Base-by-base conservation (phyloP, 768 basidiomycete species). In the Lactarius indigo region DNA sequence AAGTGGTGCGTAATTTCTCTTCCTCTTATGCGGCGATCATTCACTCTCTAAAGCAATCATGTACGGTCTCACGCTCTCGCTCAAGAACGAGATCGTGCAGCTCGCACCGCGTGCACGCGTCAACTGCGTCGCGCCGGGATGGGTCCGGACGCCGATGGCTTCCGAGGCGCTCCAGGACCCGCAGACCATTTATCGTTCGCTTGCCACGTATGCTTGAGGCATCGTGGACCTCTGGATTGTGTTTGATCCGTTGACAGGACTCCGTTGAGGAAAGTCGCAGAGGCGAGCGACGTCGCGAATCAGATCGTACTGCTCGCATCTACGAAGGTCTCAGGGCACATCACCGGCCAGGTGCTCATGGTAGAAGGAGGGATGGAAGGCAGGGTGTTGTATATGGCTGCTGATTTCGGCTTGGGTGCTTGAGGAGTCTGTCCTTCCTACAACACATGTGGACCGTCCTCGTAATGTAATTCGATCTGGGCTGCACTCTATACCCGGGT, bases 311-410 rank as follows among this genome's bases (percentile, higher is more conserved):
- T 88, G 1, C 72, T 91, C 3, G 82, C 90, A 0, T 90, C 88
- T 0, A 75, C 82, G 9, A 76, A 75, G 12, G 72, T 90, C 0
- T 91, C 89, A 0, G 88, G 90, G 0, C 90, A 91, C 71, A 81
- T 91, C 23, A 83, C 86, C 2, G 90, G 90, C 0, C 84, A 90
- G 70, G 83, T 87, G 8, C 72, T 90, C 35, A 88, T 90, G 85
- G 80, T 91, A 5, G 83, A 84, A 57, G 90, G 90, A 2, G 90
- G 90, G 2, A 90, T 91, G 90, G 90, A 91, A 81, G 90, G 90
- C n/a, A 75, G 81, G 12, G 64, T 85, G 39, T 72, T 84, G 66
- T 84, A 84, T 69, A 74, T 67, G 35, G 76, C 74, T 17, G 76
- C 79, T 28, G 81, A 82, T 65, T 37, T 76, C 28, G 68, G 67